Conservation (phyloP, 176 grass and related monocot species). For the Miscanthus lutarioriparius region DNA sequence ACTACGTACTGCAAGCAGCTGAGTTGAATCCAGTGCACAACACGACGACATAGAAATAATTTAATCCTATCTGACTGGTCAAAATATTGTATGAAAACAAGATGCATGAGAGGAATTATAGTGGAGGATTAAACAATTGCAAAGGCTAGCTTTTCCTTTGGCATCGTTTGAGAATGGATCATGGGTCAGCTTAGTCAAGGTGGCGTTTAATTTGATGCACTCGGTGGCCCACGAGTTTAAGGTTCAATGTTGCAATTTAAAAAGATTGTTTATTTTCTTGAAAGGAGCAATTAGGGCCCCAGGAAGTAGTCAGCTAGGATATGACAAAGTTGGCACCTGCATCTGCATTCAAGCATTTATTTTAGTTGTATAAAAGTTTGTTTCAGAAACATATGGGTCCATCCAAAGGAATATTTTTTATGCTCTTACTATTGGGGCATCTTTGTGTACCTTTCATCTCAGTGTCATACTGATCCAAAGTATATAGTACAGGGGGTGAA, state of each 20-base stretch:
- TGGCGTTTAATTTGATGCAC: neutral
- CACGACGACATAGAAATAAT: no score
- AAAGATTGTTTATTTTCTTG: neutral
- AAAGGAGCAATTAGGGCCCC: neutral
- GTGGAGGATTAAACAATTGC: conserved; percentile 35
- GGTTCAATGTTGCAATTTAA: neutral
- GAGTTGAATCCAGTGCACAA: neutral
- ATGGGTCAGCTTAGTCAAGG: conserved; percentile 11
- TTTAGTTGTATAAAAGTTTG: neutral
- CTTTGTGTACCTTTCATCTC: no score
- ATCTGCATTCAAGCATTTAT: neutral
- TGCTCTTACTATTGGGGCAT: no score
- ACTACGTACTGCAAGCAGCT: neutral
- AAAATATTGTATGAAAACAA: conserved; percentile 32
- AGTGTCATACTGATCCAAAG: neutral
- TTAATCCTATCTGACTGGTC: conserved; percentile 42
- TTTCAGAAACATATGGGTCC: neutral
- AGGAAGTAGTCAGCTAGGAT: neutral
- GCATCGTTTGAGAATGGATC: neutral
- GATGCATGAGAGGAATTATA: conserved; percentile 7
- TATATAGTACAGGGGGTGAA: neutral
- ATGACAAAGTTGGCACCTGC: neutral
- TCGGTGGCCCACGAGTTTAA: conserved; percentile 1
- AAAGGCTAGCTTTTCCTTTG: neutral
- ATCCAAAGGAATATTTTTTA: no score